These are phyloP conservation scores for Blumeria hordei DNA, from an alignment of 2,329 filamentous ascomycete genomes.

Conservation along the genomic window DNA sequence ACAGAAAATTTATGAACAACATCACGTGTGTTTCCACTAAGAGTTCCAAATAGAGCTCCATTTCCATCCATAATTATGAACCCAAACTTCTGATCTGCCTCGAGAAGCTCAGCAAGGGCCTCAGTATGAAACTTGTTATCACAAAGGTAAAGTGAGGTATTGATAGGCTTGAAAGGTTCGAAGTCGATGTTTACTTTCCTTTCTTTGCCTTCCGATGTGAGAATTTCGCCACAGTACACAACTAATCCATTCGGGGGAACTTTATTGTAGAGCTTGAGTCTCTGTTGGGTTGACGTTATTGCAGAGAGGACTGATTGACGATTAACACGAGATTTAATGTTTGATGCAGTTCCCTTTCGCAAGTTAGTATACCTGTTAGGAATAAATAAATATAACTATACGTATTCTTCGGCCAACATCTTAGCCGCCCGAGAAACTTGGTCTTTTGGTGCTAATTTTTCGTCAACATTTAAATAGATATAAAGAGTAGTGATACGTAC, in stretches of 20 bases:
- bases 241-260: conserved; percentile 94
- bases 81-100: conserved; percentile 97
- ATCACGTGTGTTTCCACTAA: conserved; percentile 93
- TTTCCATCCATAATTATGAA: conserved; percentile 99
- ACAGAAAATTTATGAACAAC: conserved; percentile 96
- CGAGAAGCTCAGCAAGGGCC: conserved; percentile 83
- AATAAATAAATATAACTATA: conserved; percentile 23
- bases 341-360: conserved; percentile 73
- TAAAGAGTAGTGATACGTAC: conserved; percentile 24
- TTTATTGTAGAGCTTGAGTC: conserved; percentile 97
- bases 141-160: conserved; percentile 95
- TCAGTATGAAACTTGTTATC: conserved; percentile 99
- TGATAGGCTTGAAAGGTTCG: conserved; percentile 99
- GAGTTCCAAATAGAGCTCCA: conserved; percentile 84
- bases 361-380: conserved; percentile 4
- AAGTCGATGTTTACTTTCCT: conserved; percentile 99
- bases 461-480: neutral
- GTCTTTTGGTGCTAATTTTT: conserved; percentile 63
- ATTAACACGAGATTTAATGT: conserved; percentile 99
- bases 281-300: conserved; percentile 97
- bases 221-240: conserved; percentile 99
- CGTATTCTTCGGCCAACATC: conserved; percentile 99
- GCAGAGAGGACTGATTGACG: conserved; percentile 91
- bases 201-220: conserved; percentile 95
- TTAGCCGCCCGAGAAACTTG: conserved; percentile 89